phyloP scores from a whole-genome alignment of 2,329 filamentous ascomycete species.

The Stylonectria norvegica region DNA sequence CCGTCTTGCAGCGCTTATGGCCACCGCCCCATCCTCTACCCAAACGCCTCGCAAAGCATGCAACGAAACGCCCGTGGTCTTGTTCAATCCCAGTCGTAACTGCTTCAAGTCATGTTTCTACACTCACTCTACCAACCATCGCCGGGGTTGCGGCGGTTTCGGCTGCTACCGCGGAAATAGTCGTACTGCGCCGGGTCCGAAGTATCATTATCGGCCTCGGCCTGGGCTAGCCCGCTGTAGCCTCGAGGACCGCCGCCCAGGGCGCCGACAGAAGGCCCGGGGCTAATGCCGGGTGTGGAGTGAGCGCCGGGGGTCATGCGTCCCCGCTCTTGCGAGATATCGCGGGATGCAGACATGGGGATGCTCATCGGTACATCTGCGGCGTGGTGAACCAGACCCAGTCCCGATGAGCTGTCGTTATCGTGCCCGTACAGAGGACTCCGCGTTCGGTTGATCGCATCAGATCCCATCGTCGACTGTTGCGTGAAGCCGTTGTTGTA shows the following conservation, averaged over 20 bases:
- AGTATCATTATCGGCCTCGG: slow-evolving; percentile 38
- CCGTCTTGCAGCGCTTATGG: slow-evolving; percentile 1
- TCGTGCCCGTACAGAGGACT: slow-evolving; percentile 49
- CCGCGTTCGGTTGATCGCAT: slow-evolving; percentile 33
- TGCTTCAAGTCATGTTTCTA: neutral
- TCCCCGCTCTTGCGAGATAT: too few relatives aligned
- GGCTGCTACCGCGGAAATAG: slow-evolving; percentile 48
- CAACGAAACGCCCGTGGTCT: slow-evolving; percentile 12
- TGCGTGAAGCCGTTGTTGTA: slow-evolving; percentile 21
- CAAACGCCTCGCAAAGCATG: slow-evolving; percentile 28
- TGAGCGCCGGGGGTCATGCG: slow-evolving; percentile 22
- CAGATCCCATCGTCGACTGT: slow-evolving; percentile 20
- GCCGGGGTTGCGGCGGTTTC: slow-evolving; percentile 32
- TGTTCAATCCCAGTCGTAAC: neutral
- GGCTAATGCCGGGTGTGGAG: slow-evolving; percentile 16
- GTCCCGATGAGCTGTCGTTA: slow-evolving; percentile 52
- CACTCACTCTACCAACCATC: slow-evolving; percentile 35
- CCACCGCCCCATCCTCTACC: slow-evolving; percentile 19
- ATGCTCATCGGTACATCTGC: slow-evolving; percentile 47
- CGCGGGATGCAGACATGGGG: slow-evolving; percentile 25
- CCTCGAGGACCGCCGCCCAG: slow-evolving; percentile 57
- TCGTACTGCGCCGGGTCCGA: slow-evolving; percentile 52
- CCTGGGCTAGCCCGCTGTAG: slow-evolving; percentile 57
- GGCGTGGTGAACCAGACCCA: slow-evolving; percentile 53
- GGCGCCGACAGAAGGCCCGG: slow-evolving; percentile 47